phyloP scores from a whole-genome alignment of 768 basidiomycete genomes.

The Tephrocybe sp. region DNA sequence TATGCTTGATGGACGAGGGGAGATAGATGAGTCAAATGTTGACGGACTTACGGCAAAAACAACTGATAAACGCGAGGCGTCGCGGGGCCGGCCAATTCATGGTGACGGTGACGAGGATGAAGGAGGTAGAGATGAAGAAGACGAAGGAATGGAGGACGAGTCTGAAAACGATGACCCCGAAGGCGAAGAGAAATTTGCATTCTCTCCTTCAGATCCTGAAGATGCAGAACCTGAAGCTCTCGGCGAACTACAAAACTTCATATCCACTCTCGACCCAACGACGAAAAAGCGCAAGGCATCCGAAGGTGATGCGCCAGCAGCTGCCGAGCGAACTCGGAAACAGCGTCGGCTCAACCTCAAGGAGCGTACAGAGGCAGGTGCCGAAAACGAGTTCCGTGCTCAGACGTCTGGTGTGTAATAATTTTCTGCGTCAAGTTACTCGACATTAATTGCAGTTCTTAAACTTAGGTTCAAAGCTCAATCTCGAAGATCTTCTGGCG shows the following conservation, averaged over 20 bases:
- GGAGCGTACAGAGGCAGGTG: slow-evolving; percentile 77
- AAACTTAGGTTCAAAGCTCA: slow-evolving; percentile 52
- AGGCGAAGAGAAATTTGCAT: slow-evolving; percentile 46
- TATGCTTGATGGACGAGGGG: slow-evolving; percentile 62
- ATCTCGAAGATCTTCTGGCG: slow-evolving; percentile 73
- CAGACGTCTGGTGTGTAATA: slow-evolving; percentile 46
- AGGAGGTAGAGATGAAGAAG: slow-evolving; percentile 36
- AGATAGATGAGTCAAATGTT: slow-evolving; percentile 42
- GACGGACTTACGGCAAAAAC: slow-evolving; percentile 25
- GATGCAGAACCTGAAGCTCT: slow-evolving; percentile 57
- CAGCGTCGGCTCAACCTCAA: slow-evolving; percentile 55
- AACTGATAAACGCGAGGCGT: background rate
- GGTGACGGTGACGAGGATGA: slow-evolving; percentile 22
- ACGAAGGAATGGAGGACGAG: slow-evolving; percentile 26
- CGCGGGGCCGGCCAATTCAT: slow-evolving; percentile 7
- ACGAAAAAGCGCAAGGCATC: slow-evolving; percentile 71
- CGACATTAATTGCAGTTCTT: background rate
- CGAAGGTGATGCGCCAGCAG: slow-evolving; percentile 26
- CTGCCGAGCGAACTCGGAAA: slow-evolving; percentile 40
- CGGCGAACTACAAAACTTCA: slow-evolving; percentile 69
- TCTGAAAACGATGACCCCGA: slow-evolving; percentile 37
- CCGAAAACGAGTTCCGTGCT: slow-evolving; percentile 79
- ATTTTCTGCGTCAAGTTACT: background rate
- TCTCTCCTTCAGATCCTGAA: slow-evolving; percentile 50
- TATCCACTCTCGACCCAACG: slow-evolving; percentile 62